Evolutionary conservation across 2,329 filamentous ascomycete species (phyloP).

Genomic region (Chaetomiaceae sp.): DNA sequence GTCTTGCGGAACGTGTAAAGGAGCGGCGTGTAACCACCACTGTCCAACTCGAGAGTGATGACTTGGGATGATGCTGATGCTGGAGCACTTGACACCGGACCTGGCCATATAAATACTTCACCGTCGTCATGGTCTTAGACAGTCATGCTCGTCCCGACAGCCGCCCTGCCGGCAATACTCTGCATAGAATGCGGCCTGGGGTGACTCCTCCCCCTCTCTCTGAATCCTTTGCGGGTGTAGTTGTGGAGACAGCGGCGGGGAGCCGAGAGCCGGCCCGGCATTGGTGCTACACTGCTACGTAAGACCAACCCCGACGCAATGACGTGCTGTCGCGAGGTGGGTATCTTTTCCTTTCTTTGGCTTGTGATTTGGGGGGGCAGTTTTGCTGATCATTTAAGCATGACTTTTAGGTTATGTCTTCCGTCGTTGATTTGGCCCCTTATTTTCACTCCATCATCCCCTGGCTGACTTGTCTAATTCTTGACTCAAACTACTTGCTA

Average conservation of each 20-base stretch:
- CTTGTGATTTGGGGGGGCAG: too few species aligned
- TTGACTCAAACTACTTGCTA: too few species aligned
- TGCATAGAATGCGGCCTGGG: constrained; percentile 5
- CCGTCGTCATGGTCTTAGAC: background rate
- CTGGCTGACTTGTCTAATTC: too few species aligned
- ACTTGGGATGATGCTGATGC: background rate
- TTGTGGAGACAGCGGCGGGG: constrained; percentile 12
- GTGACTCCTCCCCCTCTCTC: background rate
- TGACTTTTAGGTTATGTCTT: too few species aligned
- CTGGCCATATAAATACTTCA: background rate
- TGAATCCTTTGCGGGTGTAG: background rate
- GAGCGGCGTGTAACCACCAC: background rate
- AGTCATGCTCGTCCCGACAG: background rate
- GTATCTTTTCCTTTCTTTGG: too few species aligned
- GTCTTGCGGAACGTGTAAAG: background rate
- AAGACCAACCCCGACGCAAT: background rate
- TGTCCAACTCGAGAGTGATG: too few species aligned
- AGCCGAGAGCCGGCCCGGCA: constrained; percentile 11
- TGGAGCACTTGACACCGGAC: background rate
- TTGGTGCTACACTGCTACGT: background rate
- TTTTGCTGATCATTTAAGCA: too few species aligned
- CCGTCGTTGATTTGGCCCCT: too few species aligned
- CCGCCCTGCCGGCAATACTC: constrained; percentile 2
- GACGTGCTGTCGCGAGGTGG: too few species aligned
- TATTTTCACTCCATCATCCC: too few species aligned